Percentiles rank a stretch among this genome's conserved stretches.
These are phyloP conservation scores for Xylaria sp. DNA, from an alignment of 2,329 filamentous ascomycete species.

Conservation along the genomic window DNA sequence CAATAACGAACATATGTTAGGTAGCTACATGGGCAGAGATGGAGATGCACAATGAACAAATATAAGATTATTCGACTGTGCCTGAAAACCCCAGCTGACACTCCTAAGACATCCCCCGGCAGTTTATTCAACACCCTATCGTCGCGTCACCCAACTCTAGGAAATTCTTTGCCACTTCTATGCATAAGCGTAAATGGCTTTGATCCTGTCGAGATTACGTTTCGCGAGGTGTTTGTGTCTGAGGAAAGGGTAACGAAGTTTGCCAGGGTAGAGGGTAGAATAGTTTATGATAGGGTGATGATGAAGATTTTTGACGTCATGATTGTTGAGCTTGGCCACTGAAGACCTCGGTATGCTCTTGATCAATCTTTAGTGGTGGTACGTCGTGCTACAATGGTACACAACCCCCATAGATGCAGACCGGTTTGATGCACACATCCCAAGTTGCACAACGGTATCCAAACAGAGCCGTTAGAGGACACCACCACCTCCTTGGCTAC, in stretches of 20 bases:
- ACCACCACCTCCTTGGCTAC: background rate
- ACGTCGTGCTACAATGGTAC: slow-evolving; percentile 1
- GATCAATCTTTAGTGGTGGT: background rate
- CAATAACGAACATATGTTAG: too few species aligned
- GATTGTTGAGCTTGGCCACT: background rate
- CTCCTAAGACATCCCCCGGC: background rate
- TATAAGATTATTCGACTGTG: too few species aligned
- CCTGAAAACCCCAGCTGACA: too few species aligned
- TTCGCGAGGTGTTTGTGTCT: background rate
- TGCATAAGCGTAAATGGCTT: background rate
- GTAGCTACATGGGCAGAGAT: too few species aligned
- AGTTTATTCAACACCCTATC: background rate
- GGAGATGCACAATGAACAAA: too few species aligned
- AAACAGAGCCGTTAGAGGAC: background rate
- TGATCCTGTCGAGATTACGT: background rate
- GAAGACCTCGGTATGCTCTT: background rate
- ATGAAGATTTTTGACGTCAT: slow-evolving; percentile 6
- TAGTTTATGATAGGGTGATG: background rate
- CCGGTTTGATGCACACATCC: background rate
- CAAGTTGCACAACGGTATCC: background rate
- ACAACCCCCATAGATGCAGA: slow-evolving; percentile 4
- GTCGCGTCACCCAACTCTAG: background rate
- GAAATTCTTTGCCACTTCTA: background rate
- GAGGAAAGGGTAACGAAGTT: background rate
- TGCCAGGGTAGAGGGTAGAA: background rate